These are phyloP conservation scores for Neurospora crassa DNA, from an alignment of 2,329 filamentous ascomycete species.

Conservation along the genomic window DNA sequence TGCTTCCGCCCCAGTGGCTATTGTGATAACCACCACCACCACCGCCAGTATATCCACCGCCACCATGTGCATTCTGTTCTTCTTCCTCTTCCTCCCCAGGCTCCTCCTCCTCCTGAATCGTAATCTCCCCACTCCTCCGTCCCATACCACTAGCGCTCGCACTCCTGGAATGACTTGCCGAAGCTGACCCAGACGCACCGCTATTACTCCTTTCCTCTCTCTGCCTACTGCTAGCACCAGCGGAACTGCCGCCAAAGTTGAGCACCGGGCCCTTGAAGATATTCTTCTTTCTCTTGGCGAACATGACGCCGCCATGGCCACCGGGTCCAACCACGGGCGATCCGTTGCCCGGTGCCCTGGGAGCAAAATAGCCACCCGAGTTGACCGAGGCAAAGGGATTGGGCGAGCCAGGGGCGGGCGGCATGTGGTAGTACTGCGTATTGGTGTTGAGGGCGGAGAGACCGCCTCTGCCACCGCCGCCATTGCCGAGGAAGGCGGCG, in stretches of 20 bases:
- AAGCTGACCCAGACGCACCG: conserved; percentile 4
- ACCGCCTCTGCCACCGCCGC: conserved; percentile 24
- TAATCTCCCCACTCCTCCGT: conserved; percentile 62
- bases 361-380: neutral
- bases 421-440: neutral
- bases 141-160: conserved; percentile 55
- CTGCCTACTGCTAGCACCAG: conserved; percentile 8
- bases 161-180: conserved; percentile 39
- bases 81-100: conserved; percentile 11
- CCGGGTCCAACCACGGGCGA: conserved; percentile 2
- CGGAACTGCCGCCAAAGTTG: conserved; percentile 35
- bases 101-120: conserved; percentile 51
- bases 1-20: neutral
- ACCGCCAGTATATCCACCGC: conserved; percentile 2
- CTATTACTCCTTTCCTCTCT: neutral
- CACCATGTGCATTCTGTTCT: neutral
- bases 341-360: neutral
- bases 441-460: neutral
- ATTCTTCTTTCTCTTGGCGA: conserved; percentile 72
- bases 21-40: neutral
- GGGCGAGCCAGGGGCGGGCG: conserved; percentile 35
- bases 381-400: conserved; percentile 35
- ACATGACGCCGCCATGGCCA: conserved; percentile 49
- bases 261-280: conserved; percentile 74
- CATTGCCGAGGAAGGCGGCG: conserved; percentile 6